Conservation (phyloP, 2,329 filamentous ascomycete genomes). For the Grosmannia serpens region DNA sequence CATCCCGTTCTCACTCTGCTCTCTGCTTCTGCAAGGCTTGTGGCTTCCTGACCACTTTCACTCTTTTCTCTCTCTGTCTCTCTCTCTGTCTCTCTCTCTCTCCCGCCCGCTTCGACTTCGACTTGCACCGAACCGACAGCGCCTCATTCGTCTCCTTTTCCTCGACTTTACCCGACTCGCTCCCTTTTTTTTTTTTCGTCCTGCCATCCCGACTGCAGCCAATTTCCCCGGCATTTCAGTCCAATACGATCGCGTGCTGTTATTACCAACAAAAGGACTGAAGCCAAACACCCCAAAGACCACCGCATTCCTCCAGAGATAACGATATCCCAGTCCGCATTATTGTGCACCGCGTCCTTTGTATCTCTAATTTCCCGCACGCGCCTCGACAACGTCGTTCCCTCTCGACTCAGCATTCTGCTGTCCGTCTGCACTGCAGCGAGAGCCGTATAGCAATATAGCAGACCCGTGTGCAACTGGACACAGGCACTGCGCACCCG, state of each 20-base stretch:
- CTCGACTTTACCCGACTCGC: not conserved
- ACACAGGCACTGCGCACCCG: not conserved
- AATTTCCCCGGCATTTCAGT: not conserved
- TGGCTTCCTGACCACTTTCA: not conserved
- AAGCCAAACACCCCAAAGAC: not conserved
- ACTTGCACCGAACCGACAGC: not conserved
- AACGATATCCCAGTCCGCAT: not conserved
- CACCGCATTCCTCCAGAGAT: not conserved
- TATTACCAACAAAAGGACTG: not conserved
- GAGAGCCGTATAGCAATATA: not conserved
- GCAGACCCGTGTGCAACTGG: not conserved
- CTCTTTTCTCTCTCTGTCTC: not conserved
- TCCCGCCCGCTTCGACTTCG: not conserved
- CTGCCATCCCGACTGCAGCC: not conserved
- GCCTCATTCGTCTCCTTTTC: not conserved
- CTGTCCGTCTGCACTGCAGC: not conserved
- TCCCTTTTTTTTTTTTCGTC: not conserved
- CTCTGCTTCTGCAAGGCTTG: not conserved
- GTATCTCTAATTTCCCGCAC: not conserved
- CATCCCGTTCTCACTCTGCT: not conserved
- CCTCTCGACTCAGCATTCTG: not conserved
- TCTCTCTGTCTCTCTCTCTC: no score
- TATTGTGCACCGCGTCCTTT: not conserved
- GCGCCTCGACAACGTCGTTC: not conserved
- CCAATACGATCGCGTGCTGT: not conserved